phyloP scores from a whole-genome alignment of 177 flowering plant species.

The Vitis hybrid region DNA sequence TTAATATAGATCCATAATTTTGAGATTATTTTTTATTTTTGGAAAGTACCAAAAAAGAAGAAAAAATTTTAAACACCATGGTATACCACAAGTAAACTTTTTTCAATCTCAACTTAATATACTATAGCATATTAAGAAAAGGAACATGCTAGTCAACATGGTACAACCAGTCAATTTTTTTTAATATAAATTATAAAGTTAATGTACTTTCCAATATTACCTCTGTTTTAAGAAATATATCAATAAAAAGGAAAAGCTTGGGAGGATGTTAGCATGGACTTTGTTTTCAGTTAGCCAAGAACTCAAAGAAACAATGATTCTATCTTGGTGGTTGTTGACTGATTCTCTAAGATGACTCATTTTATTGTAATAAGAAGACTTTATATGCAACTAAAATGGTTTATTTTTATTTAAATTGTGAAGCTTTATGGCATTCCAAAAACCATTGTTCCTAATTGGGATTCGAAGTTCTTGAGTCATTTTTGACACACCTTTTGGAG shows the following conservation, averaged over 20 bases:
- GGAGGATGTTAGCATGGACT: constrained; percentile 7
- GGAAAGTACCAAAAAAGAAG: too few relatives aligned
- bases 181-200: too few relatives aligned
- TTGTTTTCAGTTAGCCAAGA: not conserved
- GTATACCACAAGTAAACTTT: too few relatives aligned
- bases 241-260: not conserved
- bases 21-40: too few relatives aligned
- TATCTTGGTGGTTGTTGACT: constrained; percentile 8
- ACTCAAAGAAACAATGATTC: constrained; percentile 10
- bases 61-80: too few relatives aligned
- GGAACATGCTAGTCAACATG: too few relatives aligned
- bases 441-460: not conserved
- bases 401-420: constrained; percentile 4
- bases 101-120: too few relatives aligned
- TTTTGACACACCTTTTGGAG: constrained; percentile 4
- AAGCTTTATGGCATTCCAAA: constrained; percentile 10
- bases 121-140: too few relatives aligned
- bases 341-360: constrained; percentile 13
- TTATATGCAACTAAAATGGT: not conserved
- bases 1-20: too few relatives aligned
- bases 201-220: too few relatives aligned
- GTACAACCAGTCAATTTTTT: too few relatives aligned
- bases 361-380: constrained; percentile 14
- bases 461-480: not conserved
- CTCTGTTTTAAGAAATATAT: too few relatives aligned